Percentiles rank a stretch among this genome's conserved stretches.
These are phyloP conservation scores for Torrubiellomyces zombiae DNA, from an alignment of 2,329 filamentous ascomycete species.

Conservation along the genomic window DNA sequence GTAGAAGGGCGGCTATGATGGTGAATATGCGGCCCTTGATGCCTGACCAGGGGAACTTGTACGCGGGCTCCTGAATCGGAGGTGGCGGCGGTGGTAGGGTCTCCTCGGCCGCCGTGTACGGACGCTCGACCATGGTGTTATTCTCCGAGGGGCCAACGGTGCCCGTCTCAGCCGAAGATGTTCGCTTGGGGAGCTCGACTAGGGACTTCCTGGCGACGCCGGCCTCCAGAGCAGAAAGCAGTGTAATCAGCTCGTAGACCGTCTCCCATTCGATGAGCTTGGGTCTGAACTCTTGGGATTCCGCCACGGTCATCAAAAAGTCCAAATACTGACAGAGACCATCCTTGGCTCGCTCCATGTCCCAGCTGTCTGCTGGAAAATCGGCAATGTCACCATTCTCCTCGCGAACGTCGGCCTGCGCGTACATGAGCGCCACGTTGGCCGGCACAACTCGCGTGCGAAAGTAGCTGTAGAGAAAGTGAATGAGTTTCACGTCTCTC, in stretches of 20 bases:
- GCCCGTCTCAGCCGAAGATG: slow-evolving; percentile 8
- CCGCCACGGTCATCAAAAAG: slow-evolving; percentile 78
- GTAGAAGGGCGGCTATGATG: slow-evolving; percentile 75
- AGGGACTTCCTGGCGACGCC: slow-evolving; percentile 73
- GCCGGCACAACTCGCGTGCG: slow-evolving; percentile 84
- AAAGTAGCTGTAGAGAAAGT: slow-evolving; percentile 87
- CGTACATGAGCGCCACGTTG: slow-evolving; percentile 82
- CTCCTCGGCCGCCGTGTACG: slow-evolving; percentile 31
- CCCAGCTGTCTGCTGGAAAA: slow-evolving; percentile 90
- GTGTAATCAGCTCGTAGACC: slow-evolving; percentile 70
- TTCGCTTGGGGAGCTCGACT: slow-evolving; percentile 23
- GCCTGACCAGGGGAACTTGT: slow-evolving; percentile 50
- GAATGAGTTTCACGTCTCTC: slow-evolving; percentile 48
- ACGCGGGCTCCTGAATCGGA: slow-evolving; percentile 42
- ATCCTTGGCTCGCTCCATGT: slow-evolving; percentile 94
- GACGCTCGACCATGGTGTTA: slow-evolving; percentile 39
- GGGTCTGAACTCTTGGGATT: slow-evolving; percentile 66
- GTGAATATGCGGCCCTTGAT: slow-evolving; percentile 88
- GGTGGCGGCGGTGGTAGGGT: slow-evolving; percentile 17
- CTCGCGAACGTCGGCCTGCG: slow-evolving; percentile 77
- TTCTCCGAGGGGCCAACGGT: slow-evolving; percentile 14
- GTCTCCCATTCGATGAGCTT: slow-evolving; percentile 87
- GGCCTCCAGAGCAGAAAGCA: slow-evolving; percentile 74
- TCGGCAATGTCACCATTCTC: slow-evolving; percentile 62
- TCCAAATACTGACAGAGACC: slow-evolving; percentile 88